Conservation (phyloP, 306 rosid species). For the Glycine tomentella region DNA sequence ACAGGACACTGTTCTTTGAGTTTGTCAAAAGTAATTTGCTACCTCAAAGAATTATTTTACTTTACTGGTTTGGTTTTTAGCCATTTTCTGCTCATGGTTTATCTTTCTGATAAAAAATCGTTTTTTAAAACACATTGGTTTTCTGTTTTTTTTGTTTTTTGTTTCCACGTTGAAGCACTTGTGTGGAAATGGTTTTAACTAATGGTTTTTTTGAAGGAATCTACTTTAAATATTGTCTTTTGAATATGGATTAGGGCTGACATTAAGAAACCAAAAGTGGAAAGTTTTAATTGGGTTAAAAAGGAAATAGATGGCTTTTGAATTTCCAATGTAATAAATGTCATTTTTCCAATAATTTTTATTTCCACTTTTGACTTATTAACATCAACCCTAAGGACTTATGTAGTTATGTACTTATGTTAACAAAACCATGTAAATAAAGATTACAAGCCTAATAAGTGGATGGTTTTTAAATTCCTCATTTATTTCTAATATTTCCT, state of each 20-base stretch:
- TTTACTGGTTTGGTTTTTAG: conserved; percentile 25
- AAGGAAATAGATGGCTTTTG: not conserved
- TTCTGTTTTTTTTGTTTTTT: not conserved
- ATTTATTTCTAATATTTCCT: too few species aligned
- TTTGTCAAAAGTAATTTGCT: conserved; percentile 74
- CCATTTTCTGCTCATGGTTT: not conserved
- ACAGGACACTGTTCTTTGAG: conserved; percentile 81
- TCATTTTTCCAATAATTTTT: not conserved
- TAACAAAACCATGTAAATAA: too few species aligned
- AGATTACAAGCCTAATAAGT: too few species aligned
- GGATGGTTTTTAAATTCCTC: too few species aligned
- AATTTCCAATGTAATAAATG: not conserved
- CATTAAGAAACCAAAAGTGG: not conserved
- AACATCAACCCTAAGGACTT: not conserved
- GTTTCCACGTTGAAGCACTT: not conserved
- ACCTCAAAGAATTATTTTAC: conserved; percentile 7
- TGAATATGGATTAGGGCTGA: not conserved
- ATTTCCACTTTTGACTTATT: not conserved
- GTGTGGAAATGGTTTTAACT: not conserved
- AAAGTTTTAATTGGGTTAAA: not conserved
- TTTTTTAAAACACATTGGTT: not conserved
- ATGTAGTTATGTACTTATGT: too few species aligned
- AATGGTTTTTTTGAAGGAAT: not conserved
- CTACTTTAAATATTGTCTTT: not conserved
- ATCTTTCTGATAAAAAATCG: not conserved